Percentiles rank a stretch among this genome's conserved stretches.
Evolutionary conservation across 257 asterid genomes (phyloP).

Genomic region (Forsythia suspensa): DNA sequence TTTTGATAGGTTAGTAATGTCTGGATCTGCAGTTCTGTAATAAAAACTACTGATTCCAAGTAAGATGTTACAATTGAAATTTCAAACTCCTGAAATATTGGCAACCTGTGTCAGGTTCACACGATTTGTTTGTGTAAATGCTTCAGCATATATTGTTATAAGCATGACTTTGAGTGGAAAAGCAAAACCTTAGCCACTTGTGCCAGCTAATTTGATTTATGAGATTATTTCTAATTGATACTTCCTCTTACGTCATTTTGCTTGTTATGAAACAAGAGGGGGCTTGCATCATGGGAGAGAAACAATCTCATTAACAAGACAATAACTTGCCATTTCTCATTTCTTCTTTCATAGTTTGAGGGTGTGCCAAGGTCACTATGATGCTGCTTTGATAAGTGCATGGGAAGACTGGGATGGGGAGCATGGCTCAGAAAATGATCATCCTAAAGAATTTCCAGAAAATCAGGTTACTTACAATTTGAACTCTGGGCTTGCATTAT

Average conservation of each 20-base stretch:
- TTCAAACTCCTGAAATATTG: background rate
- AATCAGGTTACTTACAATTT: slow-evolving; percentile 58
- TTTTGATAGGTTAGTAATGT: background rate
- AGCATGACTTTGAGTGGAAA: background rate
- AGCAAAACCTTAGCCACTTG: background rate
- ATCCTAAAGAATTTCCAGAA: slow-evolving; percentile 71
- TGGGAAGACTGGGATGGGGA: slow-evolving; percentile 89
- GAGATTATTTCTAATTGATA: background rate
- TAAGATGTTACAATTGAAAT: background rate
- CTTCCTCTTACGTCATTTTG: background rate
- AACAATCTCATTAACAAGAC: slow-evolving; percentile 1
- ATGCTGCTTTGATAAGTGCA: slow-evolving; percentile 68
- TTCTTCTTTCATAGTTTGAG: slow-evolving; percentile 53
- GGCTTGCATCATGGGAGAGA: slow-evolving; percentile 14
- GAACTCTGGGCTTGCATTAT: slow-evolving; percentile 9
- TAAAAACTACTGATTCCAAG: background rate
- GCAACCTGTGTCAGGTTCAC: background rate
- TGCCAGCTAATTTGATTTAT: slow-evolving; percentile 3
- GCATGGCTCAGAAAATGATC: no score
- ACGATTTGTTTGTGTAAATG: background rate
- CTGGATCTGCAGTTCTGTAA: background rate
- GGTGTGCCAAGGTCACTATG: slow-evolving; percentile 89
- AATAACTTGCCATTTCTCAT: slow-evolving; percentile 17
- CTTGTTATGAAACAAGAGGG: background rate
- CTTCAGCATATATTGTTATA: background rate